A percentile compares a stretch with the other conserved stretches of the same genome.
These are phyloP conservation scores for Strigomonas galati DNA, from an alignment of 208 protist genomes.

Conservation along the genomic window DNA sequence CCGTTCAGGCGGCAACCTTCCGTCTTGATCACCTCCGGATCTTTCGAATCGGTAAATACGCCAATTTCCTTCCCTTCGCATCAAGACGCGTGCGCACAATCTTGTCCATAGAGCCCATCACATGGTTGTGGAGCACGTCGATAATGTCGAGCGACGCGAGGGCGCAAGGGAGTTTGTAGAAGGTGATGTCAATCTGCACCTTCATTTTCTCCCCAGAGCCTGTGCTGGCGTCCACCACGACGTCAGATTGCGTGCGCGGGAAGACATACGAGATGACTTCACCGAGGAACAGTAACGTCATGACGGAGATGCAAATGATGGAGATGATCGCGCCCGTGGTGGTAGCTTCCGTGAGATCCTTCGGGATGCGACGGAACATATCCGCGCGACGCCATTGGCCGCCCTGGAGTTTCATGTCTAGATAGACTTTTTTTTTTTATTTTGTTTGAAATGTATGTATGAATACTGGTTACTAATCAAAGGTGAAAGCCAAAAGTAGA, in stretches of 20 bases:
- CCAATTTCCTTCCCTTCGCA: conserved; percentile 15
- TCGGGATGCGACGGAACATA: conserved; percentile 46
- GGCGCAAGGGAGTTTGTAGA: conserved; percentile 39
- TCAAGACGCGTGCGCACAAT: conserved; percentile 27
- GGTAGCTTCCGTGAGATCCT: conserved; percentile 49
- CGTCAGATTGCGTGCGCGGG: conserved; percentile 38
- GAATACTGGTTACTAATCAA: conserved; percentile 3
- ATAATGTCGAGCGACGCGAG: conserved; percentile 39
- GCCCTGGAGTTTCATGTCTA: not conserved
- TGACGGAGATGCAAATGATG: conserved; percentile 33
- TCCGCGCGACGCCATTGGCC: conserved; percentile 41
- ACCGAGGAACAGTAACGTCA: conserved; percentile 39
- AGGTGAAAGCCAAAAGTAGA: not conserved
- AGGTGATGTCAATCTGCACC: conserved; percentile 35
- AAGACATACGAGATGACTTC: conserved; percentile 40
- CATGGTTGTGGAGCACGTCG: conserved; percentile 43
- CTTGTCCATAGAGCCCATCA: conserved; percentile 33
- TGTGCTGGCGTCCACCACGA: conserved; percentile 29
- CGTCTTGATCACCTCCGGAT: conserved; percentile 4
- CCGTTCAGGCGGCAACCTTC: conserved; percentile 41
- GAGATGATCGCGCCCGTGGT: conserved; percentile 48
- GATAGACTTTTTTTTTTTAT: not conserved
- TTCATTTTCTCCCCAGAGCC: conserved; percentile 26
- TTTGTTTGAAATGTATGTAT: conserved; percentile 1
- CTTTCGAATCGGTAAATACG: conserved; percentile 8